A percentile compares a stretch with the other conserved stretches of the same genome.
Conservation (phyloP, 768 basidiomycete genomes). For the Suillus tomentosus region DNA sequence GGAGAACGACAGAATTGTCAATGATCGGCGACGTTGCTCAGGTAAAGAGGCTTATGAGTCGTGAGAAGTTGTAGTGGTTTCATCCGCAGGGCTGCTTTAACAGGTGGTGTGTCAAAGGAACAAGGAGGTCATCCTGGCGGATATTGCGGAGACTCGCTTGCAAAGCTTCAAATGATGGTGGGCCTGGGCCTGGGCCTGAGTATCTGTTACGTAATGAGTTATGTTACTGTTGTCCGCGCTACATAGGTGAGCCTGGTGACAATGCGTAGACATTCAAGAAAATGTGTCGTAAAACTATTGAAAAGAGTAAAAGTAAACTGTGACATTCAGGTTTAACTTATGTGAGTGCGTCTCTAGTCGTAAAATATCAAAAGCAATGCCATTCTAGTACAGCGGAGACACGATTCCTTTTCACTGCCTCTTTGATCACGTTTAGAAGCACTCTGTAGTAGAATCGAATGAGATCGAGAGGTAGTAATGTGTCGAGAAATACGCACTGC, state of each 20-base stretch:
- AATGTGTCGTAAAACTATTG: neutral
- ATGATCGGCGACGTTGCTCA: too few species aligned
- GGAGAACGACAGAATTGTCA: too few species aligned
- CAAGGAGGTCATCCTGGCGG: neutral
- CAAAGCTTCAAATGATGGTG: too few species aligned
- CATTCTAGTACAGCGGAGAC: conserved; percentile 31
- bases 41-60: neutral
- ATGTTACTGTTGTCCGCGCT: neutral
- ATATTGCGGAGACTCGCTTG: too few species aligned
- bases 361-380: conserved; percentile 17
- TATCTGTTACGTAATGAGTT: neutral
- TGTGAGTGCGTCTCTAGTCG: neutral
- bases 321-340: neutral
- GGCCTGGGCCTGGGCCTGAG: neutral
- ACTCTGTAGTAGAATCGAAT: conserved; percentile 19
- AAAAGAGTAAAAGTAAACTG: neutral
- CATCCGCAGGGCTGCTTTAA: neutral
- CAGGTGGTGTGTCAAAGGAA: neutral
- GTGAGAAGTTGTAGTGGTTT: neutral
- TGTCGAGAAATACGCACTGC: conserved; percentile 50
- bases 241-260: too few species aligned
- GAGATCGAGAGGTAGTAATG: neutral
- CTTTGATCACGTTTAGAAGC: conserved; percentile 25
- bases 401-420: conserved; percentile 24
- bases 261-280: neutral